These are phyloP conservation scores for Orobanche coerulescens DNA, from an alignment of 257 asterid genomes.

Conservation along the genomic window DNA sequence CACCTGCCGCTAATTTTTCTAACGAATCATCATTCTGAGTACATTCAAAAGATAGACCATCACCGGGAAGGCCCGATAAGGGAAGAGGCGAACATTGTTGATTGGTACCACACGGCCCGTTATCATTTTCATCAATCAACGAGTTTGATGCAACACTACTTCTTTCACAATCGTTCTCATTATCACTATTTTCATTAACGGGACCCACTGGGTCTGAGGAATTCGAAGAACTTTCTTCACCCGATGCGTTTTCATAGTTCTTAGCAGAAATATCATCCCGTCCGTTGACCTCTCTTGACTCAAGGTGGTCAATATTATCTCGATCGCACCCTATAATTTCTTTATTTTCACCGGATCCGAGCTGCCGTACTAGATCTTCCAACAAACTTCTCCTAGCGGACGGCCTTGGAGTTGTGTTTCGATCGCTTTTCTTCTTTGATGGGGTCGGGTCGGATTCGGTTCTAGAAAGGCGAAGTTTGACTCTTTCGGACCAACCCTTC, in stretches of 20 bases:
- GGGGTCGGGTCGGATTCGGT: slow-evolving; percentile 59
- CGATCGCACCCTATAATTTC: neutral
- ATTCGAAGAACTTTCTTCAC: slow-evolving; percentile 42
- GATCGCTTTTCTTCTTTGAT: slow-evolving; percentile 27
- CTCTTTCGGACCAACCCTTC: slow-evolving; percentile 68
- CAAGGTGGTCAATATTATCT: slow-evolving; percentile 15
- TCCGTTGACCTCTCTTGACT: slow-evolving; percentile 21
- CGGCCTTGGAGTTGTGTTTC: slow-evolving; percentile 28
- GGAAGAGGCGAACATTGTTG: slow-evolving; percentile 34
- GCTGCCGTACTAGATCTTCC: slow-evolving; percentile 57
- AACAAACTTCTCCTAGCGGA: slow-evolving; percentile 62
- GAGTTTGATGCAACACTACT: slow-evolving; percentile 62
- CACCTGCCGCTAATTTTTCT: neutral
- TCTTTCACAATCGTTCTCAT: slow-evolving; percentile 40
- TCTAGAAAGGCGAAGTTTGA: slow-evolving; percentile 48
- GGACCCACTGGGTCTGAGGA: slow-evolving; percentile 40
- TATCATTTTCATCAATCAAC: slow-evolving; percentile 35
- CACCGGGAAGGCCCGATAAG: slow-evolving; percentile 34
- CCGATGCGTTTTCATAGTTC: slow-evolving; percentile 24
- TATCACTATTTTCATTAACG: slow-evolving; percentile 25
- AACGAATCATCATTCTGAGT: slow-evolving; percentile 26
- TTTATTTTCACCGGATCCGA: slow-evolving; percentile 42
- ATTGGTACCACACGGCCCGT: slow-evolving; percentile 22
- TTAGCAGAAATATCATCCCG: slow-evolving; percentile 23
- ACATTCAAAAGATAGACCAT: slow-evolving; percentile 21